Conservation (phyloP, 805 yeast species). For the Saccharomyces jurei region DNA sequence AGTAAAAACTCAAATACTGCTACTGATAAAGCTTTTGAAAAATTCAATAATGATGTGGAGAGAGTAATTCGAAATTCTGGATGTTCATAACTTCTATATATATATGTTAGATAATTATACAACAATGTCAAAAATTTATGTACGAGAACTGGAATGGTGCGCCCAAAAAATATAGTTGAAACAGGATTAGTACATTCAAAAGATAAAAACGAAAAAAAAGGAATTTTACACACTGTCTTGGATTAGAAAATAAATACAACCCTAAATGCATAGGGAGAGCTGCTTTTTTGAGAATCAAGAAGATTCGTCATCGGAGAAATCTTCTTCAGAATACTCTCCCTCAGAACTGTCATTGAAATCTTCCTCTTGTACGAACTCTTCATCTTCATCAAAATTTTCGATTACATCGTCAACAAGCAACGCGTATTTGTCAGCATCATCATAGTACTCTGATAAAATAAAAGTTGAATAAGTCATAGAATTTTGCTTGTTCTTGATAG, state of each 20-base stretch:
- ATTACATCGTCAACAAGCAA: slow-evolving; percentile 6
- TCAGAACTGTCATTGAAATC: not conserved
- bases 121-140: not conserved
- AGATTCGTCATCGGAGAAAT: not conserved
- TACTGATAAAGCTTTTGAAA: slow-evolving; percentile 12
- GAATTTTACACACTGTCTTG: not conserved
- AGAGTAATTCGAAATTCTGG: slow-evolving; percentile 10
- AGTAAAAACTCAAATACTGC: slow-evolving; percentile 7
- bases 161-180: not conserved
- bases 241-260: not conserved
- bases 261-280: not conserved
- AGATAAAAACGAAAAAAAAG: not conserved
- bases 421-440: slow-evolving; percentile 6
- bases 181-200: not conserved
- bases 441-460: slow-evolving; percentile 6
- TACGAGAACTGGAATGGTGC: not conserved
- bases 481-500: slow-evolving; percentile 7
- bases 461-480: slow-evolving; percentile 19
- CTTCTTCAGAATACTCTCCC: not conserved
- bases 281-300: not conserved
- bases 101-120: not conserved
- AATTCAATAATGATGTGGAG: slow-evolving; percentile 19
- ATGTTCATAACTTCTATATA: not conserved
- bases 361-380: not conserved
- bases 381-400: slow-evolving; percentile 2